Evolutionary conservation across 805 yeast genomes (phyloP), one percentile per base, ranked within the genome.

Genomic region (Suhomyces sp.): DNA sequence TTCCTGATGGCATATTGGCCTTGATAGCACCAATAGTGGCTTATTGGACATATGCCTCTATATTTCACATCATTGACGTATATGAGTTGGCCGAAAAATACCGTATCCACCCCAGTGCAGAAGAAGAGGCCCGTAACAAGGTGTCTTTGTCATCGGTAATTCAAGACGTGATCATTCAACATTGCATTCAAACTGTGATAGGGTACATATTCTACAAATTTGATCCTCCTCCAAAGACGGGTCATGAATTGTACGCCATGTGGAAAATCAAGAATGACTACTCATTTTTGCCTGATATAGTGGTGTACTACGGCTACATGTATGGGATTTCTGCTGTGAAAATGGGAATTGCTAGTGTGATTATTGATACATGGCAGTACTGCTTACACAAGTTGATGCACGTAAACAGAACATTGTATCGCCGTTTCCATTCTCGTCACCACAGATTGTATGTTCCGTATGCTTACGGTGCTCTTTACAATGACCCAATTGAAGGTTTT

Each of bases 351-450:
- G 97, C 96, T 2, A 86, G 91, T 63, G 65, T 83, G 49, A 74
- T 94, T 57, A 81, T 94, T 61, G 99, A 94, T 68, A 80, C 96
- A 3, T 94, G 99, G 99, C 99, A 94, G 73, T 94, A 88, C 70
- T 83, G 84, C 78, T 76, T 92, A 57, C 99, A 94, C 69, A 80
- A 97, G 56, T 67, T 79, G 57, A 92, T 94, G 98, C 99, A 94
- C 67, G 63, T 78, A 66, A 88, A 88, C 78, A 86, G 85, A 66
- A 73, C 77, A 51, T 74, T 92, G 47, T 94, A 94, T 79, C 82
- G 80, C 57, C 74, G 83, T 50, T 89, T 90, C 77, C 99, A 94
- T 70, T 90, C 98, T 5, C 85, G 96, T 60, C 99, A 94, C 71
- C 99, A 94, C 71, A 77, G 93, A 51, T 77, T 94, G 48, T 93